phyloP scores from a whole-genome alignment of 306 rosid genomes.

The Bauhinia variegata region DNA sequence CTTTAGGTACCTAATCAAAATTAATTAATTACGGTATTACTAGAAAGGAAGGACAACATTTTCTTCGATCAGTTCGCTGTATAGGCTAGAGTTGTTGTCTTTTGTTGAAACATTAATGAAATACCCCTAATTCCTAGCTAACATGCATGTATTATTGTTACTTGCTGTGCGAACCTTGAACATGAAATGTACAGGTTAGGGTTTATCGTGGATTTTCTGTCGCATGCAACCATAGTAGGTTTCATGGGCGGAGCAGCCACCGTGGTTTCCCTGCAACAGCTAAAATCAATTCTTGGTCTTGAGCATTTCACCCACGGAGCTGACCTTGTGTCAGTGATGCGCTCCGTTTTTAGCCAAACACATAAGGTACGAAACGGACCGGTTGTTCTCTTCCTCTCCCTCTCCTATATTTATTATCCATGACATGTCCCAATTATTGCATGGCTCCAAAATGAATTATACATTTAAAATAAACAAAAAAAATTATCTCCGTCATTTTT shows the following conservation, averaged over 20 bases:
- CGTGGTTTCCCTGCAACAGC: slow-evolving; percentile 82
- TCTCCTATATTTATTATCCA: not conserved
- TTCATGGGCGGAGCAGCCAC: slow-evolving; percentile 99
- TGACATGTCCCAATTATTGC: slow-evolving; percentile 30
- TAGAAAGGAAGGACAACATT: slow-evolving; percentile 3
- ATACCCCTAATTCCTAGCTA: not conserved
- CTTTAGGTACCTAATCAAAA: no score
- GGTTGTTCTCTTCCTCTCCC: slow-evolving; percentile 14
- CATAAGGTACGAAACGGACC: slow-evolving; percentile 50
- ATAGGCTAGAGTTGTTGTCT: no score
- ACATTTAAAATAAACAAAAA: no score
- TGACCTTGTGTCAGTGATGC: slow-evolving; percentile 77
- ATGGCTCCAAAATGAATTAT: slow-evolving; percentile 1
- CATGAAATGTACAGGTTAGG: slow-evolving; percentile 91
- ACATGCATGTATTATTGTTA: not conserved
- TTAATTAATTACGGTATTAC: no score
- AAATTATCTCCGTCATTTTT: no score
- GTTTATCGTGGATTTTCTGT: slow-evolving; percentile 87
- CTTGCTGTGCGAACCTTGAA: not conserved
- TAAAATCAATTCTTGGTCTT: slow-evolving; percentile 81
- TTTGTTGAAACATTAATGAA: slow-evolving; percentile 24
- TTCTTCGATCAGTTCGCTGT: slow-evolving; percentile 11
- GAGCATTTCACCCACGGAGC: slow-evolving; percentile 72
- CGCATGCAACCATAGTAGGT: slow-evolving; percentile 94
- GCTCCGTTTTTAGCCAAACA: slow-evolving; percentile 78